Base-by-base conservation (phyloP, 352 stramenopile species). In the Phytophthora fragariae region DNA sequence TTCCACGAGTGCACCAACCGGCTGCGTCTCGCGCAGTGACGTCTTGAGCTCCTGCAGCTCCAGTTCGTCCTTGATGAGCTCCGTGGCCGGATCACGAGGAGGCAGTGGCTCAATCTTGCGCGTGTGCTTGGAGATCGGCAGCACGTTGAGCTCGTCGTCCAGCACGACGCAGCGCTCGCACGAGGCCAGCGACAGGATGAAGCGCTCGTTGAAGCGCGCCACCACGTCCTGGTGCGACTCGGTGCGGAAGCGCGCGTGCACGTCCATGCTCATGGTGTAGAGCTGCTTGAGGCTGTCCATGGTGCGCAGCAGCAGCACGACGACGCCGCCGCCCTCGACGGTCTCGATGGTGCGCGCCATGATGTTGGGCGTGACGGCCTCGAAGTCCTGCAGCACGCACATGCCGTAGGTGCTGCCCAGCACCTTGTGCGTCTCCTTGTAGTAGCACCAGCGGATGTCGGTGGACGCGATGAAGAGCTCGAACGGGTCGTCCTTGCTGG, bases 401-500 rank as follows among this genome's bases (percentile, higher is more conserved):
- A 99, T 98, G 55, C 97, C 98, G 72, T 99, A 99, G 5, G 98
- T 99, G 62, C 95, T 96, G 53, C 98, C 98, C 55, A 99, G 85
- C 56, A 99, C 97, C 73, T 99, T 98, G 79, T 99, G 96, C n/a
- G 97, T 99, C 75, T 99, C 98, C 81, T 99, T 99, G 88, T 99
- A 99, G 84, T 99, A 99, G 83, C 97, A 99, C 98, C 98, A 99
- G 54, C 97, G 98, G 67, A 99, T 99, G 68, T 99, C 91, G 1
- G 98, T 99, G 68, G 91, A 97, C 65, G 92, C 98, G 49, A 99
- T 94, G 83, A 99, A 99, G 35, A 99, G 87, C 81, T 99, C 98
- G 83, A 99, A 99, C 65, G 95, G 96, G 75, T 99, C 94, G 68
- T 99, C 93, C 65, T 92, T 93, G 70, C 93, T 92, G 6, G 89